phyloP scores from a whole-genome alignment of 768 basidiomycete genomes.

The Phlebiopsis gigantea region DNA sequence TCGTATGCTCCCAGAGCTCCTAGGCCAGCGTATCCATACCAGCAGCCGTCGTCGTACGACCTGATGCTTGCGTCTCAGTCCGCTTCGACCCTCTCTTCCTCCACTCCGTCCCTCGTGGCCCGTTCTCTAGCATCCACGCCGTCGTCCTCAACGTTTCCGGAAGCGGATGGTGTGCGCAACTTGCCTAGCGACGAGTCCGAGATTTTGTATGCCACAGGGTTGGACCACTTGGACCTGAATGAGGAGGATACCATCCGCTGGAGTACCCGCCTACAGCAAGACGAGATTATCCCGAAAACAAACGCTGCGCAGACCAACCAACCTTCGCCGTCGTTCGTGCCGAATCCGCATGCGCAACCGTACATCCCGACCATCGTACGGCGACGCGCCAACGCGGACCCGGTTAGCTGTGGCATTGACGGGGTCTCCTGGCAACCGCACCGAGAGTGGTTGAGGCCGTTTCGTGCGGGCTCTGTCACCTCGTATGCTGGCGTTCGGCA shows the following conservation, averaged over 20 bases:
- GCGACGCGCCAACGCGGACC: constrained; percentile 5
- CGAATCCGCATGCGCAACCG: constrained; percentile 7
- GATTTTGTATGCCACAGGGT: constrained; percentile 5
- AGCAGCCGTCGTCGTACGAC: constrained; percentile 4
- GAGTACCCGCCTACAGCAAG: neutral
- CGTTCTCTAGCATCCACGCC: constrained; percentile 10
- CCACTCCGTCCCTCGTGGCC: constrained; percentile 11
- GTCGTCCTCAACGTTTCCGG: constrained; percentile 8
- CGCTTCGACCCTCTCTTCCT: neutral
- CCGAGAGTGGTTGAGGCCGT: constrained; percentile 6
- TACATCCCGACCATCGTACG: constrained; percentile 9
- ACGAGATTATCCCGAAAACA: neutral
- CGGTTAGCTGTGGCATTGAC: neutral
- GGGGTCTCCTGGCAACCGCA: constrained; percentile 1
- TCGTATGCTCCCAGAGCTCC: neutral
- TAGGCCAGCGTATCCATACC: constrained; percentile 2
- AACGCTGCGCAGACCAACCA: neutral
- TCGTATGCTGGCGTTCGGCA: neutral
- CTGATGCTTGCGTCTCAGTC: constrained; percentile 1
- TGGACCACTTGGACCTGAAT: constrained; percentile 4
- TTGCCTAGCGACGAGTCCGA: neutral
- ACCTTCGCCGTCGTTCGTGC: constrained; percentile 1
- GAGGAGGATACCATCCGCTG: neutral
- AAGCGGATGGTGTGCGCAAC: neutral
- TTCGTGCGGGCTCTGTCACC: constrained; percentile 3